phyloP scores from a whole-genome alignment of 495 filamentous ascomycete species.

The Jackrogersella multiformis region DNA sequence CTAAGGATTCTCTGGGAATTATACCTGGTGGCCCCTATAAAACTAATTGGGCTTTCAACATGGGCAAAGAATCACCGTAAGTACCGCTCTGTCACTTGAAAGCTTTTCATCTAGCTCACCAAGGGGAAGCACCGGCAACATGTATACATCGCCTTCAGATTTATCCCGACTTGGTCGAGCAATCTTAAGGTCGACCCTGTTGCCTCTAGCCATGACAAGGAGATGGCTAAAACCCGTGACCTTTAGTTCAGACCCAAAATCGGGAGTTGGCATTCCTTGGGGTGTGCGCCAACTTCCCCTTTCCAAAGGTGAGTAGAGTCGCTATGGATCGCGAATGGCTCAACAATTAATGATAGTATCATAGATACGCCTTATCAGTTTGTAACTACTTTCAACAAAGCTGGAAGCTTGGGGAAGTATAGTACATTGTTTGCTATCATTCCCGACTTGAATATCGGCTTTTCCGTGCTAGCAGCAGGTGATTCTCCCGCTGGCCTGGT shows the following conservation, averaged over 20 bases:
- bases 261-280: constrained; percentile 65
- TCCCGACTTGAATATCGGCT: constrained; percentile 64
- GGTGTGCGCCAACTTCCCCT: constrained; percentile 57
- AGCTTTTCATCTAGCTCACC: not conserved
- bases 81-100: constrained; percentile 5
- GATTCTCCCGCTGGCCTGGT: constrained; percentile 40
- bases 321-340: not conserved
- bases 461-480: constrained; percentile 61
- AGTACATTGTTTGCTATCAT: constrained; percentile 58
- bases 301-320: constrained; percentile 12
- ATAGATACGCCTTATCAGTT: constrained; percentile 55
- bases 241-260: constrained; percentile 57
- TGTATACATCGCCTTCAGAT: constrained; percentile 63
- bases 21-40: constrained; percentile 46
- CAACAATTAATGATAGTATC: not conserved
- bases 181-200: constrained; percentile 61
- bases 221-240: constrained; percentile 65
- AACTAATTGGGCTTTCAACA: constrained; percentile 46
- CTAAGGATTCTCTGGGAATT: constrained; percentile 46
- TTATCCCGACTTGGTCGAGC: constrained; percentile 60
- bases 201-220: constrained; percentile 58
- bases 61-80: constrained; percentile 51
- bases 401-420: constrained; percentile 61
- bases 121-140: constrained; percentile 59
- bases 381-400: constrained; percentile 63